These are phyloP conservation scores for Alopecurus myosuroides DNA, from an alignment of 176 grass and related monocot genomes.

Conservation along the genomic window DNA sequence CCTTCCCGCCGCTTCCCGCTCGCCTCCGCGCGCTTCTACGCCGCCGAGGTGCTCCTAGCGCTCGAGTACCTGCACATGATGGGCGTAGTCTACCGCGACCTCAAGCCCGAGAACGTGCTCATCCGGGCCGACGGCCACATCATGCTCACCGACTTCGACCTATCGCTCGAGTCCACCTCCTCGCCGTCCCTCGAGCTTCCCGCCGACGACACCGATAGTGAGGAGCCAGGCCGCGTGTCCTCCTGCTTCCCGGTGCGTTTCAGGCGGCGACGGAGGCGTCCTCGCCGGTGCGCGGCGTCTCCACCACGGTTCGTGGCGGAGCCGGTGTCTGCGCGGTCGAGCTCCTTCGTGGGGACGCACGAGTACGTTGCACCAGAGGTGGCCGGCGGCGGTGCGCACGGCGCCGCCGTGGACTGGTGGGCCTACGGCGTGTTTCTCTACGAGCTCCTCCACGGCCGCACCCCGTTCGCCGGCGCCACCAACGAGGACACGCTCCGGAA, in stretches of 20 bases:
- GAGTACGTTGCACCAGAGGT: slow-evolving; percentile 89
- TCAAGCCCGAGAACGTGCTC: slow-evolving; percentile 97
- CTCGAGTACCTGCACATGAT: slow-evolving; percentile 94
- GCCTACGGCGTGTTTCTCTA: slow-evolving; percentile 87
- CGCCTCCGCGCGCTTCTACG: slow-evolving; percentile 66
- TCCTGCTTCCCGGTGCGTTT: slow-evolving; percentile 58
- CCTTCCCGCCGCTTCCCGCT: slow-evolving; percentile 58
- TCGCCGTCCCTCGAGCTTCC: slow-evolving; percentile 47
- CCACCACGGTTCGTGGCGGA: slow-evolving; percentile 61
- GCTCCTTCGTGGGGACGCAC: slow-evolving; percentile 92
- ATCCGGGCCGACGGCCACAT: slow-evolving; percentile 84
- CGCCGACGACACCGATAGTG: neutral
- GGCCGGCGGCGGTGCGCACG: slow-evolving; percentile 53
- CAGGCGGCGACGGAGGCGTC: neutral
- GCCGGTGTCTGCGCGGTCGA: slow-evolving; percentile 60
- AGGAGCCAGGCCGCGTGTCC: neutral
- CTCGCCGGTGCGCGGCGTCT: neutral
- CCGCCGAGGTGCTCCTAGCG: slow-evolving; percentile 78
- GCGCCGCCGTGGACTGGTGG: slow-evolving; percentile 98
- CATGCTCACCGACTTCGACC: slow-evolving; percentile 99
- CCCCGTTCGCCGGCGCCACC: slow-evolving; percentile 64
- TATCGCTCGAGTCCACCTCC: slow-evolving; percentile 63
- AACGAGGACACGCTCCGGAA: slow-evolving; percentile 66
- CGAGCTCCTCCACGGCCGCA: slow-evolving; percentile 72
- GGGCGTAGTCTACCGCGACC: slow-evolving; percentile 95